Conservation (phyloP, 2,329 filamentous ascomycete genomes). For the Paramyrothecium sp. region DNA sequence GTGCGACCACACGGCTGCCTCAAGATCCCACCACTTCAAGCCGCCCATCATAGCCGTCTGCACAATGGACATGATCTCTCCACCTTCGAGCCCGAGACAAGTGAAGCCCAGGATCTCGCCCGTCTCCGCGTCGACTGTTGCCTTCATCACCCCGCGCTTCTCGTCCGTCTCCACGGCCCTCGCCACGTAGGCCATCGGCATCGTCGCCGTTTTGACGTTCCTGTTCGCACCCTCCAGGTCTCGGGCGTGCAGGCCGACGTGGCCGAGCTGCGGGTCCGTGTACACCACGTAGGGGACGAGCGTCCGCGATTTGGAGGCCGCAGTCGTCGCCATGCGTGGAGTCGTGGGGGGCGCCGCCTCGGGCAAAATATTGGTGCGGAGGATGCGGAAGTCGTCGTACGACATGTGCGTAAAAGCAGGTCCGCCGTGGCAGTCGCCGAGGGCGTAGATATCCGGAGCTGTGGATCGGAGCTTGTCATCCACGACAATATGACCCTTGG, state of each 20-base stretch:
- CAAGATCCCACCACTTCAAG: constrained; percentile 41
- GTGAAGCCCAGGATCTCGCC: constrained; percentile 51
- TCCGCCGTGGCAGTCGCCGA: constrained; percentile 51
- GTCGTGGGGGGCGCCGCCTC: constrained; percentile 17
- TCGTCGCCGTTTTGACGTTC: constrained; percentile 40
- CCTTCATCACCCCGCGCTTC: constrained; percentile 51
- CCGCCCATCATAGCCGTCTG: constrained; percentile 51
- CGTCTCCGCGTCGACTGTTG: constrained; percentile 43
- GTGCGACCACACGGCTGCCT: constrained; percentile 48
- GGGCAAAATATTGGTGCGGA: constrained; percentile 42
- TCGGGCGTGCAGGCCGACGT: constrained; percentile 45
- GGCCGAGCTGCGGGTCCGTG: constrained; percentile 52
- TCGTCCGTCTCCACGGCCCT: constrained; percentile 50
- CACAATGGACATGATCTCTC: constrained; percentile 52
- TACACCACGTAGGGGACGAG: constrained; percentile 48
- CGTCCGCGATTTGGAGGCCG: constrained; percentile 23
- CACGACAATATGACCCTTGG: constrained; percentile 41
- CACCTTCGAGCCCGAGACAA: constrained; percentile 48
- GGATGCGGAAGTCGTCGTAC: constrained; percentile 54
- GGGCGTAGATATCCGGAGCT: constrained; percentile 39
- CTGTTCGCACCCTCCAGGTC: constrained; percentile 28
- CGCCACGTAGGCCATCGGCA: constrained; percentile 52
- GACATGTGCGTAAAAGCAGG: constrained; percentile 56
- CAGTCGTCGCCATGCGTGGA: constrained; percentile 20
- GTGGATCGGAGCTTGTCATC: constrained; percentile 43